Base-by-base conservation (phyloP, 441 rosid species). In the Viola pubescens region DNA sequence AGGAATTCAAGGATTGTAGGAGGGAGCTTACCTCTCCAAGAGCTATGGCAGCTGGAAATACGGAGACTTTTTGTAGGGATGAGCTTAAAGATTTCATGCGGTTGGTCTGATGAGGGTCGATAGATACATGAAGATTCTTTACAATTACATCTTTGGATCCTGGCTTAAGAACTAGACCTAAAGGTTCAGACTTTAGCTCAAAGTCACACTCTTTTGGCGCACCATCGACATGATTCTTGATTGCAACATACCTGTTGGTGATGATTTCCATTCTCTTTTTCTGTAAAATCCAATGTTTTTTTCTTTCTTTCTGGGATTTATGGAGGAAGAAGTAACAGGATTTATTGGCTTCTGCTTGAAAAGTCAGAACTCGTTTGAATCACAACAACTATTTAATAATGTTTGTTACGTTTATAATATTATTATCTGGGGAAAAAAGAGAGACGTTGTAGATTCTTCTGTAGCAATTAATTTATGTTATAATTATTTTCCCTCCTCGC, bases 51-150 rank as follows among this genome's bases (percentile, higher is more conserved):
- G n/a, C n/a, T n/a, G n/a, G n/a, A n/a, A n/a, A n/a, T n/a, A n/a
- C n/a, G n/a, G n/a, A n/a, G n/a, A n/a, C 12, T 48, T 13, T 5
- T 48, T 11, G 45, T 3, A 75, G 82, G 0, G 76, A 70, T 8
- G 75, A 58, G 72, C 82, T 69, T 19, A 19, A 9, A 52, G 62
- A 43, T 61, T 79, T 79, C 62, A 75, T 59, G 57, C 78, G 72
- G 69, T 77, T 73, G 9, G 75, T 7, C 70, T 71, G 82, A 61
- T 70, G 70, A 52, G 78, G 83, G 14, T 79, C 83, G 1, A 79
- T 70, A 7, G 87, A 79, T 10, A 70, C 70, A n/a, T 58, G 66
- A 34, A 74, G 70, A 57, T 72, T 74, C 66, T 67, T 79, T 9
- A 76, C 75, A 13, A 81, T 62, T 14, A 73, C 49, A 4, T 65